These are phyloP conservation scores for Penicillium coprophilum DNA, from an alignment of 495 filamentous ascomycete genomes.

Conservation along the genomic window DNA sequence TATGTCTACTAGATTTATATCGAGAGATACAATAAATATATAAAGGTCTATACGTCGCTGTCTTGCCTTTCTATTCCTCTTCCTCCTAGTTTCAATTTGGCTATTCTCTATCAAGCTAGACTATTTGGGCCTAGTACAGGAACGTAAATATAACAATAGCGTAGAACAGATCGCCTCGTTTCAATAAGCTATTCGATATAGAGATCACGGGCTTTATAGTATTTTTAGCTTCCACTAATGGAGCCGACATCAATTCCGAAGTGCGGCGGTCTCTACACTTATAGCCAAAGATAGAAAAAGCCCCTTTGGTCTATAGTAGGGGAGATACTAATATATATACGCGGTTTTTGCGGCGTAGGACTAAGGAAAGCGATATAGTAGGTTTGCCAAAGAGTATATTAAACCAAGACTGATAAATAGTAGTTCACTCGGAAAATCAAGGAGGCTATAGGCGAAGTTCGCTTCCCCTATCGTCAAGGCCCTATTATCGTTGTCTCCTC, in stretches of 20 bases:
- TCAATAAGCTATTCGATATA: not conserved
- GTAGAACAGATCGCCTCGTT: not conserved
- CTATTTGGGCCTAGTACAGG: not conserved
- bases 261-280: conserved; percentile 2
- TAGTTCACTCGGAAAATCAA: conserved; percentile 5
- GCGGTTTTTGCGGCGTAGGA: conserved; percentile 2
- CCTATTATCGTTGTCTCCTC: conserved; percentile 2
- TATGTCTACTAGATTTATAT: too few relatives aligned
- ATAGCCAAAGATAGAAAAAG: not conserved
- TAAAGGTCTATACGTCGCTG: not conserved
- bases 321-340: not conserved
- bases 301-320: not conserved
- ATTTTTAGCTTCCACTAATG: conserved; percentile 1
- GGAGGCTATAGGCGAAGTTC: conserved; percentile 2
- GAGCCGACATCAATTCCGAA: not conserved
- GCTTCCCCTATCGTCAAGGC: not conserved
- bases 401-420: conserved; percentile 2
- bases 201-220: conserved; percentile 6
- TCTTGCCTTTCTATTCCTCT: not conserved
- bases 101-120: conserved; percentile 9
- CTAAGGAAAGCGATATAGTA: conserved; percentile 1
- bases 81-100: not conserved
- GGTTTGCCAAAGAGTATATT: conserved; percentile 5
- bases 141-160: conserved; percentile 4
- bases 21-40: conserved; percentile 1